Base-by-base conservation (phyloP, 75 land plant genomes). In the Pseudotsuga menziesii region DNA sequence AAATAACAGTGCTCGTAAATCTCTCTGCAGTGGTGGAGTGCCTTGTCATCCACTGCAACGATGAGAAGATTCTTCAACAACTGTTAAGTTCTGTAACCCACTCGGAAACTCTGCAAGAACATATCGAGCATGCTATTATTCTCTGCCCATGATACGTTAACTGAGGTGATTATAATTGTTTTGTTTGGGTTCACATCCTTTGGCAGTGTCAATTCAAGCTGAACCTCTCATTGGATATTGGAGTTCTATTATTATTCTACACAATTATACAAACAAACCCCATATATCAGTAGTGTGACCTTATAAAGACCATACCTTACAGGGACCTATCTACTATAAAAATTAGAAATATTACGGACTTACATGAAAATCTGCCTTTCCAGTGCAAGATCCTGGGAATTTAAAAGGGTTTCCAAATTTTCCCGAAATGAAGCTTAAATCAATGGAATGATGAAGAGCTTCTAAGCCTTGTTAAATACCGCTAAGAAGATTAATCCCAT, bases 31-130 rank as follows among this genome's bases (percentile, higher is more conserved):
- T 80, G 71, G 3, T 75, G 59, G 64, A 80, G 79, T 3, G 93
- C 89, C 32, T 74, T 77, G 25, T 78, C 26, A 72, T 91, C 91
- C 74, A 83, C 32, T 2, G 87, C 77, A 57, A 89, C 80, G 9
- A 91, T 77, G 44, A 91, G 35, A 41, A 91, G 61, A 41, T 87
- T 87, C 4, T 87, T 54, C 27, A 91, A 61, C 0, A 89, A 69
- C 48, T 22, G 35, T n/a, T 41, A 13, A 5, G 84, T 91, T 6
- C 70, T 80, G 2, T 89, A 63, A 11, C 93, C 93, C 5, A 79
- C 41, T 12, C 58, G 83, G 69, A 91, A 87, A 70, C 91, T 91
- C 41, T 89, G 78, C n/a, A 91, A 74, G 79, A 89, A 89, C 54
- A 91, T 78, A 75, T 89, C 89, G 5, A 89, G 58, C 74, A 84